Conservation (phyloP, 352 stramenopile species). For the Pythium aristosporum region DNA sequence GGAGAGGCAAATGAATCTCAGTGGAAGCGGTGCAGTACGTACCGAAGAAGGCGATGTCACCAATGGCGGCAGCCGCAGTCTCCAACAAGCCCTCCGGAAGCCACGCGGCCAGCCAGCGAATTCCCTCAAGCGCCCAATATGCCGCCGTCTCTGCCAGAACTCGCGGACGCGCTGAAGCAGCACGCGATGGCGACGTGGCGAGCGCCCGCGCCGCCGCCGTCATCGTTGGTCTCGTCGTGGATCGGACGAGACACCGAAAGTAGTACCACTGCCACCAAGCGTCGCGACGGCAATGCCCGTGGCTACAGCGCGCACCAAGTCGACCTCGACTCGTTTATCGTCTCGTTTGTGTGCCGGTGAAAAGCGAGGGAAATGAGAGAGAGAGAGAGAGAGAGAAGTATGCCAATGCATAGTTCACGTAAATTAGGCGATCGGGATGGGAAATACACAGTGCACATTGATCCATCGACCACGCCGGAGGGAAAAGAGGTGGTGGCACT, state of each 20-base stretch:
- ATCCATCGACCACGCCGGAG: not conserved
- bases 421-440: slow-evolving; percentile 8
- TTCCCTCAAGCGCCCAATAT: slow-evolving; percentile 30
- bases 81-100: slow-evolving; percentile 37
- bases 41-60: slow-evolving; percentile 55
- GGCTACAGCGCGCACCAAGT: not conserved
- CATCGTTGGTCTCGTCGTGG: slow-evolving; percentile 2
- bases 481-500: not conserved
- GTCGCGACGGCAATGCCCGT: not conserved
- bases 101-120: slow-evolving; percentile 34
- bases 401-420: slow-evolving; percentile 7
- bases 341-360: slow-evolving; percentile 25
- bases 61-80: slow-evolving; percentile 30
- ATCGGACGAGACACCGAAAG: not conserved
- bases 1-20: not conserved
- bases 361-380: not conserved
- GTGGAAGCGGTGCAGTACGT: slow-evolving; percentile 13
- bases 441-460: slow-evolving; percentile 7
- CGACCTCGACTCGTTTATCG: slow-evolving; percentile 26
- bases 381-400: no score
- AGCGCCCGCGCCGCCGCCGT: slow-evolving; percentile 1
- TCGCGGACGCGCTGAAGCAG: slow-evolving; percentile 33
- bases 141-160: slow-evolving; percentile 45
- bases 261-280: not conserved
- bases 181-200: slow-evolving; percentile 19